These are phyloP conservation scores for Lasiodiplodia citricola DNA, from an alignment of 2,329 filamentous ascomycete species.

Conservation along the genomic window DNA sequence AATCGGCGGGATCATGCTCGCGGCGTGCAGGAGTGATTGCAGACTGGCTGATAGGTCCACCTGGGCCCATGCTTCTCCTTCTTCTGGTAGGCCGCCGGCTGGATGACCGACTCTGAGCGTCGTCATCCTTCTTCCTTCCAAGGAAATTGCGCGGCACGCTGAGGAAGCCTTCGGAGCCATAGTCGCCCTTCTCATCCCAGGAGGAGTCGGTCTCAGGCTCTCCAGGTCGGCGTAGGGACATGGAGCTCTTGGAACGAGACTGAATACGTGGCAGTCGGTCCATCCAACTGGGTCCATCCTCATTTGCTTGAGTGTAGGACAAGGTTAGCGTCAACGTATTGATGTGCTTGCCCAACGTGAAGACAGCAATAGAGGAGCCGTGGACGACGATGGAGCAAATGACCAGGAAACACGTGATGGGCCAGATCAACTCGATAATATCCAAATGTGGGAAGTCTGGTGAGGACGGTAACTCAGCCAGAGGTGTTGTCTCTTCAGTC, in stretches of 20 bases:
- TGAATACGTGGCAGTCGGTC: slow-evolving; percentile 82
- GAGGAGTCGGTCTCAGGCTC: slow-evolving; percentile 57
- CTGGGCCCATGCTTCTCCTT: slow-evolving; percentile 72
- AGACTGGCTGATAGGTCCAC: slow-evolving; percentile 87
- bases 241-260: slow-evolving; percentile 79
- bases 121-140: slow-evolving; percentile 78
- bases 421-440: slow-evolving; percentile 89
- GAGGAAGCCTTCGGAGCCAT: slow-evolving; percentile 72
- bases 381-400: slow-evolving; percentile 94
- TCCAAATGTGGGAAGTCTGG: slow-evolving; percentile 66
- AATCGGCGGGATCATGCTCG: slow-evolving; percentile 34
- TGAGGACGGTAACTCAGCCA: slow-evolving; percentile 63
- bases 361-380: slow-evolving; percentile 97
- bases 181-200: slow-evolving; percentile 62
- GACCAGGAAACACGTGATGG: slow-evolving; percentile 91
- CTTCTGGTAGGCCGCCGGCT: slow-evolving; percentile 59
- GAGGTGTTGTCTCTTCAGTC: slow-evolving; percentile 73
- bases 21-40: slow-evolving; percentile 73
- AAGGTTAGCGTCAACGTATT: slow-evolving; percentile 94
- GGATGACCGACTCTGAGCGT: slow-evolving; percentile 65
- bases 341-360: slow-evolving; percentile 96
- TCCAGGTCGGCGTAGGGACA: slow-evolving; percentile 74
- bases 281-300: slow-evolving; percentile 93
- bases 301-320: slow-evolving; percentile 90
- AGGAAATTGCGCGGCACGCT: slow-evolving; percentile 78